Evolutionary conservation across 306 rosid genomes (phyloP), one percentile per base, ranked within the genome.

Genomic region (Chamaecrista fasciculata): DNA sequence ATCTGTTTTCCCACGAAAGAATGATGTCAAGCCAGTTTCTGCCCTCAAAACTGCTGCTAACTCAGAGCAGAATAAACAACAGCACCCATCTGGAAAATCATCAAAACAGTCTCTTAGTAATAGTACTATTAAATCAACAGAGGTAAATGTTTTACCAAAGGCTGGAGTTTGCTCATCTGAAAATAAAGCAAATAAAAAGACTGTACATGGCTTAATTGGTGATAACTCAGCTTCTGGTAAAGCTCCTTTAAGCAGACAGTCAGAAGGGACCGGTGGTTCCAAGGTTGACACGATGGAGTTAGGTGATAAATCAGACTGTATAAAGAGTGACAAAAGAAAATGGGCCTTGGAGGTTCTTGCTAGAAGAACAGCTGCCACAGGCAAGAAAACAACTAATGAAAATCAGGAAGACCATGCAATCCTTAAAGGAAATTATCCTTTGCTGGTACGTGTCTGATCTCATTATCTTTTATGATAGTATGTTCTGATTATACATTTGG

Each of bases 281-380:
- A 90, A 85, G 75, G 72, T 62, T 52, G 75, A 66, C 55, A 23
- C 78, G 69, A 84, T 79, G 66, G 85, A 86, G 55, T 53, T 34
- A 11, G 68, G 78, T 26, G 82, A 40, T 53, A 85, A 86, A 74
- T 80, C 91, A 46, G 80, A 74, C 24, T 80, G 80, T 70, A 23
- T 70, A 42, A 85, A 81, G 80, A 67, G 15, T 79, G 99, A 94
- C 69, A 91, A 94, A 84, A 84, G 89, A 76, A 94, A 91, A 83
- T 94, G 99, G 99, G 97, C 99, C 20, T 26, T 91, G 79, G 90
- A 94, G 81, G 78, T 94, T 78, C 99, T 94, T 79, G 95, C 97
- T 6, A 75, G 96, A 78, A 91, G 84, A 82, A 76, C 90, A 55
- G 87, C 86, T 73, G 87, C 74, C 70, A 69, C 82, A 37, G 75